Evolutionary conservation across 805 yeast species (phyloP).

Genomic region (Metschnikowia proteae): DNA sequence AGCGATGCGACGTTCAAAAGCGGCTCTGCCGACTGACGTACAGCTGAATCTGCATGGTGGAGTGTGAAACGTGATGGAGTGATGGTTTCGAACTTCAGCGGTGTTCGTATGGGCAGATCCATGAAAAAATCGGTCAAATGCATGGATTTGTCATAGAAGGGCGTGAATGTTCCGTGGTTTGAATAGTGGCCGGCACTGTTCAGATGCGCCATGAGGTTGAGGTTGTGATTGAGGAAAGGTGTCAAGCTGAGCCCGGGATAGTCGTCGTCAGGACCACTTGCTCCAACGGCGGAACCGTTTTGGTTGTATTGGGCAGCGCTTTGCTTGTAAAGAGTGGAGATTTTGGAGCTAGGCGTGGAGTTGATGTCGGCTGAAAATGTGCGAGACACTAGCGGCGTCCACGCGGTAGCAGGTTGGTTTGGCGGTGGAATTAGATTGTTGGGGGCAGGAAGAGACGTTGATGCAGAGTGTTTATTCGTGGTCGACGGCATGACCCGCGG

Average conservation of each 20-base stretch:
- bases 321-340: conserved; percentile 16
- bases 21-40: conserved; percentile 12
- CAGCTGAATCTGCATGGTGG: conserved; percentile 5
- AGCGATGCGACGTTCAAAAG: conserved; percentile 19
- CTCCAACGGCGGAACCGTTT: conserved; percentile 1
- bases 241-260: conserved; percentile 39
- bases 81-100: conserved; percentile 34
- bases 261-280: conserved; percentile 10
- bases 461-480: not conserved
- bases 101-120: conserved; percentile 41
- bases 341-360: conserved; percentile 35
- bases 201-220: conserved; percentile 24
- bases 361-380: conserved; percentile 34
- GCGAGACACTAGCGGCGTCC: conserved; percentile 43
- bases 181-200: conserved; percentile 18
- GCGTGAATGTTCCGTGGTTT: conserved; percentile 31
- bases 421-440: not conserved
- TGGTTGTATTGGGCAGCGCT: conserved; percentile 1
- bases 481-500: conserved; percentile 4
- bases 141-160: conserved; percentile 40
- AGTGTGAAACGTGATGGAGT: conserved; percentile 39
- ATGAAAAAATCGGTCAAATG: conserved; percentile 42
- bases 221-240: conserved; percentile 38
- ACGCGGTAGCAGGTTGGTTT: conserved; percentile 25
- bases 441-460: not conserved